These are phyloP conservation scores for Solanum hybrid DNA, from an alignment of 305 asterid genomes.

Conservation along the genomic window DNA sequence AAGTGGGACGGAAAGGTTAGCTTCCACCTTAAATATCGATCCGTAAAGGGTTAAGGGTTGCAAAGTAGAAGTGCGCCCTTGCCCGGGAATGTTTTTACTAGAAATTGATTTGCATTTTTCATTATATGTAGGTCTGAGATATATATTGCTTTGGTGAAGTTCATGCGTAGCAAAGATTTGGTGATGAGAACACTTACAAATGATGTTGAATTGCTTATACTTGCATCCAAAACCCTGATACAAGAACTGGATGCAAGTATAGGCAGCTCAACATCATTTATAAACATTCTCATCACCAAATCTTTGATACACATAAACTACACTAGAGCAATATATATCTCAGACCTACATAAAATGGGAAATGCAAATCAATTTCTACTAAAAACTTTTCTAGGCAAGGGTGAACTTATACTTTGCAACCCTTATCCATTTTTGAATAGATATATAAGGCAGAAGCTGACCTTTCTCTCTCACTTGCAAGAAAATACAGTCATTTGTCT, in stretches of 20 bases:
- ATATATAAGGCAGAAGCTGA: neutral
- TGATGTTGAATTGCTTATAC: constrained; percentile 38
- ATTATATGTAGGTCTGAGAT: constrained; percentile 19
- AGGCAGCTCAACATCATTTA: neutral
- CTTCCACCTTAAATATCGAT: neutral
- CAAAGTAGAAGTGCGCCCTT: neutral
- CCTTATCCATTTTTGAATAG: neutral
- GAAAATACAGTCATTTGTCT: neutral
- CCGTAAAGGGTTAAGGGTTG: neutral
- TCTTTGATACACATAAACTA: neutral
- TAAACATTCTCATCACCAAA: neutral
- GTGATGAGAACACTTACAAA: constrained; percentile 29
- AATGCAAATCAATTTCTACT: neutral
- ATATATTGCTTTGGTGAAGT: constrained; percentile 24
- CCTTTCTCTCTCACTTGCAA: neutral
- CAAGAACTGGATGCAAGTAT: neutral
- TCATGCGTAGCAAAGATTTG: constrained; percentile 16
- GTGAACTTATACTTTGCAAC: neutral
- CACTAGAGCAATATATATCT: neutral
- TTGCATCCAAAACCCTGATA: too few relatives aligned
- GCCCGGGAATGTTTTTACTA: neutral
- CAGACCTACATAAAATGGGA: neutral
- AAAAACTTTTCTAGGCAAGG: neutral
- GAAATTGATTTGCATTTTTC: neutral
- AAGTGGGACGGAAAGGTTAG: constrained; percentile 26